Percentiles rank a stretch among this genome's conserved stretches.
Evolutionary conservation across 2,329 filamentous ascomycete genomes (phyloP).

Genomic region (Arthrobotrys sinensis): DNA sequence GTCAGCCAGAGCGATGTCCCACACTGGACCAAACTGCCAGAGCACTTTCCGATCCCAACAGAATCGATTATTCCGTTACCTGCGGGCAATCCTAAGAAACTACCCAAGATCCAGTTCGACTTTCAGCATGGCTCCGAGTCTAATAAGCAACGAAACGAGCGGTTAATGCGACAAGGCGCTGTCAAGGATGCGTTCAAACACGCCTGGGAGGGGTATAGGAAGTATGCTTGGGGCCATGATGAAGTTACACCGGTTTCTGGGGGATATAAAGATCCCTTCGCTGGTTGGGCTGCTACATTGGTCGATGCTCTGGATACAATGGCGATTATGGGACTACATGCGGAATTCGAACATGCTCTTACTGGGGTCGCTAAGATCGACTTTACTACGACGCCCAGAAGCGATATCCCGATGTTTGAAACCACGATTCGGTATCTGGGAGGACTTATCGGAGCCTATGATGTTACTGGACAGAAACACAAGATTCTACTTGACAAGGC

Average conservation of each 20-base stretch:
- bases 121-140: slow-evolving; percentile 77
- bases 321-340: slow-evolving; percentile 85
- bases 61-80: slow-evolving; percentile 83
- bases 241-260: slow-evolving; percentile 83
- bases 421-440: slow-evolving; percentile 93
- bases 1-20: not conserved
- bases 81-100: slow-evolving; percentile 76
- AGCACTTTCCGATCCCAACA: slow-evolving; percentile 82
- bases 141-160: slow-evolving; percentile 73
- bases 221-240: slow-evolving; percentile 86
- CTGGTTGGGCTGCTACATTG: slow-evolving; percentile 89
- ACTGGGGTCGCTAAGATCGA: slow-evolving; percentile 81
- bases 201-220: slow-evolving; percentile 86
- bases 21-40: slow-evolving; percentile 81
- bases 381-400: slow-evolving; percentile 79
- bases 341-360: slow-evolving; percentile 85
- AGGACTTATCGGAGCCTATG: slow-evolving; percentile 86
- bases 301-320: slow-evolving; percentile 87
- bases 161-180: slow-evolving; percentile 75
- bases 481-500: slow-evolving; percentile 82
- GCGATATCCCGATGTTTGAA: slow-evolving; percentile 89
- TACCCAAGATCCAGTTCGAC: slow-evolving; percentile 82
- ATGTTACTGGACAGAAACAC: slow-evolving; percentile 82
- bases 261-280: slow-evolving; percentile 82
- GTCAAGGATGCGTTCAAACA: slow-evolving; percentile 83